Percentiles rank a stretch among this genome's conserved stretches.
phyloP scores from a whole-genome alignment of 2,329 filamentous ascomycete species.

The Davidsoniella virescens region DNA sequence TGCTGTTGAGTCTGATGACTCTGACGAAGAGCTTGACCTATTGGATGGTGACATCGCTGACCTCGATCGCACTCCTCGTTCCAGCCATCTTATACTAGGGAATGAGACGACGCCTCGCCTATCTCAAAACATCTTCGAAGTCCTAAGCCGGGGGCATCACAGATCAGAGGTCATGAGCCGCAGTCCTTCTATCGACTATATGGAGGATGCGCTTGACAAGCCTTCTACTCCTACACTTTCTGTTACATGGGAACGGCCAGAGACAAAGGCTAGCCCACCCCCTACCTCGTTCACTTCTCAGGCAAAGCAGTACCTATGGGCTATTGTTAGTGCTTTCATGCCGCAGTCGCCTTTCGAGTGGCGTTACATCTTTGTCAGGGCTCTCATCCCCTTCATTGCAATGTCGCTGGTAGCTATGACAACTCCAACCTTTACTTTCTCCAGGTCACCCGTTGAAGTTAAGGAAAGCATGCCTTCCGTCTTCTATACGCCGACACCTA shows the following conservation, averaged over 20 bases:
- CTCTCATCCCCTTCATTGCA: no score
- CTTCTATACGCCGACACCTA: no score
- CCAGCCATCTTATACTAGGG: neutral
- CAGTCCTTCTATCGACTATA: constrained; percentile 11
- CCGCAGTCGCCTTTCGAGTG: neutral
- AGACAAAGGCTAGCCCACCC: neutral
- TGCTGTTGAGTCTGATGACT: constrained; percentile 7
- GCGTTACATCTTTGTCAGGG: no score
- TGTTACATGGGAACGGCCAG: constrained; percentile 4
- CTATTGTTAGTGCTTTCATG: neutral
- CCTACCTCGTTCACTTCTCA: neutral
- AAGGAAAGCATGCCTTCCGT: neutral
- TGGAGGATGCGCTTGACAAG: constrained; percentile 11
- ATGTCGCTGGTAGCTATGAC: neutral
- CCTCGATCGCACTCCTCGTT: neutral
- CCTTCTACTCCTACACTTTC: constrained; percentile 10
- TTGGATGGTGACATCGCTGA: neutral
- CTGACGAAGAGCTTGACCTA: constrained; percentile 7
- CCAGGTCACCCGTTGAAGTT: neutral
- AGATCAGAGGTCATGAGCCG: constrained; percentile 1
- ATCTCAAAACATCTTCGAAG: neutral
- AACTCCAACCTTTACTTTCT: neutral
- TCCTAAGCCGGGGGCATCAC: neutral
- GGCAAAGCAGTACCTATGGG: neutral
- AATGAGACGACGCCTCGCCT: constrained; percentile 5